Conservation (phyloP, 164 flowering plant genomes). For the Kingdonia uniflora region DNA sequence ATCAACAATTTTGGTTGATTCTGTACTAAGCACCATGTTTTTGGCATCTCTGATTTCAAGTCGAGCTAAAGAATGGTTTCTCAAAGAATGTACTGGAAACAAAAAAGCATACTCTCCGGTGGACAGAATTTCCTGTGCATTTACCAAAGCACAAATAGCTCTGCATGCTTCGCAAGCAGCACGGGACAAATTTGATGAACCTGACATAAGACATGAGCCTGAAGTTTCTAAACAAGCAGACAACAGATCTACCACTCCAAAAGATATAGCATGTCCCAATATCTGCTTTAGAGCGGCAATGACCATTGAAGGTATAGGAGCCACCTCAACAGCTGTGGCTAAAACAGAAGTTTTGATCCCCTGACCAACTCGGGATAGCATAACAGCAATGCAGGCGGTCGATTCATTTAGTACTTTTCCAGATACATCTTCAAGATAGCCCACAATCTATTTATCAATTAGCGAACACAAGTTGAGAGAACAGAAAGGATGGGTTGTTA, state of each 20-base stretch:
- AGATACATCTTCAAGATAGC: slow-evolving; percentile 41
- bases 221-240: slow-evolving; percentile 49
- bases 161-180: slow-evolving; percentile 83
- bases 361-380: slow-evolving; percentile 45
- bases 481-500: not conserved
- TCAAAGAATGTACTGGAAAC: slow-evolving; percentile 53
- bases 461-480: slow-evolving; percentile 9
- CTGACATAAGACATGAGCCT: slow-evolving; percentile 67
- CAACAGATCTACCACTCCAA: slow-evolving; percentile 52
- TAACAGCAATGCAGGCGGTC: slow-evolving; percentile 52
- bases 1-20: slow-evolving; percentile 45
- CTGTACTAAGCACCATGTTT: slow-evolving; percentile 29
- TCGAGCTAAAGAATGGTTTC: slow-evolving; percentile 28
- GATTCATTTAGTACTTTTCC: slow-evolving; percentile 60
- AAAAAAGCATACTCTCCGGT: slow-evolving; percentile 26
- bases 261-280: slow-evolving; percentile 54
- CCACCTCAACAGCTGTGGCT: slow-evolving; percentile 18
- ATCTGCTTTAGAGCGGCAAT: slow-evolving; percentile 39
- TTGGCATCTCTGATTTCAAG: slow-evolving; percentile 40
- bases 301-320: slow-evolving; percentile 20
- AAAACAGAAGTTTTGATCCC: slow-evolving; percentile 32
- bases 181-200: slow-evolving; percentile 59
- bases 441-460: slow-evolving; percentile 40
- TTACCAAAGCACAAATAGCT: slow-evolving; percentile 74
- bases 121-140: slow-evolving; percentile 49